Conservation (phyloP, 106 monocot genomes). For the Dioscorea alata region DNA sequence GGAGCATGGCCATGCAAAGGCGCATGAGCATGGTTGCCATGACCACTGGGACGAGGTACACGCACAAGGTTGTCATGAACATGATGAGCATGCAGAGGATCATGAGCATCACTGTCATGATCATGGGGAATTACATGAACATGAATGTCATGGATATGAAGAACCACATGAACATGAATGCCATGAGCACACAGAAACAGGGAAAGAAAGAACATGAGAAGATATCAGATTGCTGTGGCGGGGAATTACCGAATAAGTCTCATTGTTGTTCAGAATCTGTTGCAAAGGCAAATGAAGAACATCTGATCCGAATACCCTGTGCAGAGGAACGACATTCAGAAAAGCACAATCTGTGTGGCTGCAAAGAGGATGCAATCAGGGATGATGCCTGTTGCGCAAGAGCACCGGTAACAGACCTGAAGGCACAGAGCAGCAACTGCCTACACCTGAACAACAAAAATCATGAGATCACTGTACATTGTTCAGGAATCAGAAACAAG, state of each 20-base stretch:
- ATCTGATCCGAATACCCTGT: conserved; percentile 1
- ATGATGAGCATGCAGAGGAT: no score
- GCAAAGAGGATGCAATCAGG: conserved; percentile 1
- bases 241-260: conserved; percentile 5
- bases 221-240: neutral
- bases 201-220: neutral
- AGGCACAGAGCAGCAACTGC: no score
- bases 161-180: neutral
- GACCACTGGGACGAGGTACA: neutral
- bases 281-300: conserved; percentile 4
- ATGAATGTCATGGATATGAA: neutral
- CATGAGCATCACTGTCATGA: no score
- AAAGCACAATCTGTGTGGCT: neutral
- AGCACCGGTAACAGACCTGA: no score
- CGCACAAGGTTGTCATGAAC: no score
- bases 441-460: no score
- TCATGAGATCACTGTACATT: conserved; percentile 1
- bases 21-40: neutral
- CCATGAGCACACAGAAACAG: neutral
- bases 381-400: neutral
- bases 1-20: neutral
- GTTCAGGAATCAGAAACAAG: conserved; percentile 2
- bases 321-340: neutral
- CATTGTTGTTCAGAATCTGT: conserved; percentile 14
- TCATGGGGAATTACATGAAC: no score